phyloP scores from a whole-genome alignment of 208 protist genomes.

The Trypanosomatidae sp. region DNA sequence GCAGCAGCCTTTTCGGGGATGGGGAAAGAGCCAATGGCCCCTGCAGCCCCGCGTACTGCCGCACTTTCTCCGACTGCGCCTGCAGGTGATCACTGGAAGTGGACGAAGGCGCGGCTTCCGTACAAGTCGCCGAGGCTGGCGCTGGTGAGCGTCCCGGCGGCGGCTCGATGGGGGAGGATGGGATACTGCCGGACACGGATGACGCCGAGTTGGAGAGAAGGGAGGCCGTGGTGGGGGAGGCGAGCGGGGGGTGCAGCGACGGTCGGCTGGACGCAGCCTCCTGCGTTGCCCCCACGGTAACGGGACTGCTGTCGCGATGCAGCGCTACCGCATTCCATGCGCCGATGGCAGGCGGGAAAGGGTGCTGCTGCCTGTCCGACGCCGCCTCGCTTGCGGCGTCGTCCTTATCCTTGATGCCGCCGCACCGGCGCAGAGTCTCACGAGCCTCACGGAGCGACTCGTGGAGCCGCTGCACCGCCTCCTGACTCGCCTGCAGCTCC shows the following conservation, averaged over 20 bases:
- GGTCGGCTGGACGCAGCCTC: neutral
- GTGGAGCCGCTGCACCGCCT: constrained; percentile 14
- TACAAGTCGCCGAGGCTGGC: neutral
- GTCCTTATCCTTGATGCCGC: neutral
- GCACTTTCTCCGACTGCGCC: neutral
- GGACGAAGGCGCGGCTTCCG: neutral
- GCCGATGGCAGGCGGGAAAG: neutral
- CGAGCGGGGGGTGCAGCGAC: neutral
- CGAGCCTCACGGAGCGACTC: constrained; percentile 14
- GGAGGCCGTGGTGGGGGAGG: constrained; percentile 5
- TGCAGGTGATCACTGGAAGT: neutral
- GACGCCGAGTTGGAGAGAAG: constrained; percentile 8
- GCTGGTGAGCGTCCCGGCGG: neutral
- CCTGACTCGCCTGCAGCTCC: constrained; percentile 15
- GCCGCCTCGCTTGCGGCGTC: neutral
- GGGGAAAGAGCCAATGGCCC: neutral
- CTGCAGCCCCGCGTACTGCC: neutral
- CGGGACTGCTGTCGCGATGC: neutral
- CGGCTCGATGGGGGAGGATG: neutral
- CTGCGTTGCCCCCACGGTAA: neutral
- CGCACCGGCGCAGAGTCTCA: constrained; percentile 1
- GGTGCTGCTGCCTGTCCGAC: neutral
- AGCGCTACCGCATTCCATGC: neutral
- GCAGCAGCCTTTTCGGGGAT: neutral
- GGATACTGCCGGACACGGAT: neutral